Conservation (phyloP, 1,284 basidiomycete species). For the Termitomyces sp. region DNA sequence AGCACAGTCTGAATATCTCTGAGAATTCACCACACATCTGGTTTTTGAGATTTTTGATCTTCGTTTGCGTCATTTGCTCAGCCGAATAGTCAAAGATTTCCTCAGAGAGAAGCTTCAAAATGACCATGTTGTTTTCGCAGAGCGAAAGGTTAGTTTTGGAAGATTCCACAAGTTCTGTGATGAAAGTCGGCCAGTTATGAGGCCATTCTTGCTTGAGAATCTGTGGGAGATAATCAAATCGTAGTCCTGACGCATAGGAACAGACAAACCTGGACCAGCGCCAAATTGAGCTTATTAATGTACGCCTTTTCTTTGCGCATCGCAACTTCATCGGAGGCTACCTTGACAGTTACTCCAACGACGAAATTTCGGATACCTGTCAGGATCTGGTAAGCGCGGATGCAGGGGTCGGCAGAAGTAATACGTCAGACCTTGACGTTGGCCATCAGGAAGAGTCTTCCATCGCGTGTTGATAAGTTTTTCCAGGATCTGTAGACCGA, state of each 20-base stretch:
- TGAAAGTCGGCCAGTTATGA: constrained; percentile 98
- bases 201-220: constrained; percentile 99
- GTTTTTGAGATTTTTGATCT: constrained; percentile 97
- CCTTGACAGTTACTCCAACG: constrained; percentile 89
- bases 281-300: constrained; percentile 95
- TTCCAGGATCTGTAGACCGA: constrained; percentile 92
- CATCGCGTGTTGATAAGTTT: constrained; percentile 92
- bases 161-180: constrained; percentile 95
- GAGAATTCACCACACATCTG: constrained; percentile 97
- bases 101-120: constrained; percentile 94
- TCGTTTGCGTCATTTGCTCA: constrained; percentile 98
- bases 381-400: constrained; percentile 2
- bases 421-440: constrained; percentile 69
- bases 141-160: constrained; percentile 95
- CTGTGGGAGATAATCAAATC: constrained; percentile 39
- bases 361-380: constrained; percentile 96
- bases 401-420: constrained; percentile 5
- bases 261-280: constrained; percentile 80
- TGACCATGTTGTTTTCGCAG: constrained; percentile 99
- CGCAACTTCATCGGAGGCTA: constrained; percentile 82
- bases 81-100: constrained; percentile 99
- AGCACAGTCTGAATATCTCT: constrained; percentile 93
- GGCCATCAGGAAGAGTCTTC: constrained; percentile 94
- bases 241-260: neutral
- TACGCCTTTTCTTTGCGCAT: constrained; percentile 94